A percentile compares a stretch with the other conserved stretches of the same genome.
Evolutionary conservation across 2,329 filamentous ascomycete species (phyloP).

Genomic region (Exserohilum turcica): DNA sequence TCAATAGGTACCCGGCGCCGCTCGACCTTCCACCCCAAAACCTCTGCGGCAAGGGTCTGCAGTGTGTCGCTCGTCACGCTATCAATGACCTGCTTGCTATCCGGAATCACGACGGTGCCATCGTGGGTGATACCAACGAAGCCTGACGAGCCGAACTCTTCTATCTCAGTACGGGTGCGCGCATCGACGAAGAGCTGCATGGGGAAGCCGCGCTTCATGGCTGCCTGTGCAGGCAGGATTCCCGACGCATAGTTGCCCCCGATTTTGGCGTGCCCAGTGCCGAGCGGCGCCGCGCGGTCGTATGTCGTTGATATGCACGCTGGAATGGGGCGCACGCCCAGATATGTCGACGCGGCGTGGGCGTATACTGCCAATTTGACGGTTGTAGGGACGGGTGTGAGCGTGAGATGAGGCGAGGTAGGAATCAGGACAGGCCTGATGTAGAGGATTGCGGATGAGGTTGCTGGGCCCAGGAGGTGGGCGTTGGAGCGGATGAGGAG

Average conservation of each 20-base stretch:
- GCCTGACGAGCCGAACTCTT: slow-evolving; percentile 45
- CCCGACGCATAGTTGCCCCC: slow-evolving; percentile 49
- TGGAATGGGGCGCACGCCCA: slow-evolving; percentile 29
- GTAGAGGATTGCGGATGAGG: slow-evolving; percentile 39
- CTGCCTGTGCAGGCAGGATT: slow-evolving; percentile 38
- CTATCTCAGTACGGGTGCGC: slow-evolving; percentile 37
- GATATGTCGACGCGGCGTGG: slow-evolving; percentile 32
- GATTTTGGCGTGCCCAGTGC: slow-evolving; percentile 43
- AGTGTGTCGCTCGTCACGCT: slow-evolving; percentile 39
- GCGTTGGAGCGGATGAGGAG: slow-evolving; percentile 35
- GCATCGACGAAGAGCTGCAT: slow-evolving; percentile 47
- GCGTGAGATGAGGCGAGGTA: slow-evolving; percentile 16
- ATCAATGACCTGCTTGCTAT: slow-evolving; percentile 35
- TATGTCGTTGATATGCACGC: slow-evolving; percentile 45
- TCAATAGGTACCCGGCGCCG: slow-evolving; percentile 24
- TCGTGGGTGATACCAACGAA: slow-evolving; percentile 41
- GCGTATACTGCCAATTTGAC: slow-evolving; percentile 44
- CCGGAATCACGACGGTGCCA: slow-evolving; percentile 37
- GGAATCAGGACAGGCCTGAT: too few species aligned
- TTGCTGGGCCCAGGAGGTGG: slow-evolving; percentile 33
- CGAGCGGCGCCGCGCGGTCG: slow-evolving; percentile 44
- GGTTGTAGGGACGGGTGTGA: slow-evolving; percentile 25
- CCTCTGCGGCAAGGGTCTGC: slow-evolving; percentile 33
- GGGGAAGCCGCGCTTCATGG: slow-evolving; percentile 36
- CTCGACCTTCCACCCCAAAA: slow-evolving; percentile 44